phyloP scores from a whole-genome alignment of 2,329 filamentous ascomycete species.

The Stachybotrys chlorohalonatus region DNA sequence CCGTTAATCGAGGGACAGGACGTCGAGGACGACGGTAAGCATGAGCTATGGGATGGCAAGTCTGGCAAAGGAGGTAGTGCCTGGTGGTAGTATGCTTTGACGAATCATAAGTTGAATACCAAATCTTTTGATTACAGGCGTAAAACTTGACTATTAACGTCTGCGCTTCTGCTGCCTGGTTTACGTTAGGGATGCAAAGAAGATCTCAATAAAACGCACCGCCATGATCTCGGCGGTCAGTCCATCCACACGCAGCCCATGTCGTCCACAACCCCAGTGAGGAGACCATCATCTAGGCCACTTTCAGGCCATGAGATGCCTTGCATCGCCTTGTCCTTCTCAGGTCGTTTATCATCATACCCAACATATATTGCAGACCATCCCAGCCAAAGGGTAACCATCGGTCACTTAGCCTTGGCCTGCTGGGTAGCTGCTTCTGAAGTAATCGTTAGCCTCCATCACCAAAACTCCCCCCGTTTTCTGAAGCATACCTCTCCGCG shows the following conservation, averaged over 20 bases:
- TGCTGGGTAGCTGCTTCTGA: constrained; percentile 50
- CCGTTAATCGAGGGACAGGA: constrained; percentile 32
- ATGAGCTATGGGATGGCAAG: constrained; percentile 29
- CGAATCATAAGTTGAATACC: not conserved
- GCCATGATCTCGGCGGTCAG: too few relatives aligned
- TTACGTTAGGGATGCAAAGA: not conserved
- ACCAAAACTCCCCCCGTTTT: not conserved
- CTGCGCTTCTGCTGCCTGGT: not conserved
- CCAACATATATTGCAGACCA: not conserved
- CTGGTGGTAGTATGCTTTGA: constrained; percentile 24
- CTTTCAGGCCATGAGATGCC: too few relatives aligned
- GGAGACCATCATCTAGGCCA: too few relatives aligned
- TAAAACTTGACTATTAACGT: not conserved
- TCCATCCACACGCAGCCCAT: too few relatives aligned
- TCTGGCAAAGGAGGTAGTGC: constrained; percentile 25
- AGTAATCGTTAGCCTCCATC: constrained; percentile 3
- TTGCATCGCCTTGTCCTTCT: too few relatives aligned
- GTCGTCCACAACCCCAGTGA: too few relatives aligned
- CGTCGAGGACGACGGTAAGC: constrained; percentile 15
- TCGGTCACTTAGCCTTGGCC: constrained; percentile 41
- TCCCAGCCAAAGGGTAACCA: not conserved
- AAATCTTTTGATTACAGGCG: not conserved
- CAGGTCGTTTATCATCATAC: not conserved
- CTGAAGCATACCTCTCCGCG: constrained; percentile 60
- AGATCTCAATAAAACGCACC: not conserved